Base-by-base conservation (phyloP, 805 yeast genomes). In the Pichia ethanolica region DNA sequence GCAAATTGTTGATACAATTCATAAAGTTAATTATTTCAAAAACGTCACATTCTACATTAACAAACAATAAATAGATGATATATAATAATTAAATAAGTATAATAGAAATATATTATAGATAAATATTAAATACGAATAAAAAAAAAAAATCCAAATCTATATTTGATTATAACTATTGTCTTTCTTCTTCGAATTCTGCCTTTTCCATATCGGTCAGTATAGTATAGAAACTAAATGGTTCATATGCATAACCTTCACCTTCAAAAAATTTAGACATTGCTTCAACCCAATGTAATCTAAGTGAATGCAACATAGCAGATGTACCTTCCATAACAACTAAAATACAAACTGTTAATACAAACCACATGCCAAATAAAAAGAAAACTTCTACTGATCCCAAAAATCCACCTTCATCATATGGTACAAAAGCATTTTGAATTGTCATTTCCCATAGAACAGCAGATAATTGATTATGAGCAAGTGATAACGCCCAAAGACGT, bases 281-380 rank as follows among this genome's bases (percentile, higher is more conserved):
- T 72, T 93, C 99, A 54, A 93, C 99, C 99, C 99, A 93, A 67
- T 93, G 99, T 63, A 93, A 78, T 75, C 99, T 87, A 63, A 93
- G 77, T n/a, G 97, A 86, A 70, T 93, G 99, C 63, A 93, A 78
- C 99, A 93, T 93, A 35, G 99, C 99, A 28, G 97, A 89, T 0
- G 99, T 93, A 51, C 99, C 99, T 70, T 93, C 99, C 99, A 93
- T 93, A 47, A 86, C 72, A 12, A 93, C 98, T 62, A 93, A 75
- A 59, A 93, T 89, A 61, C 88, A 85, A 28, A 90, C 91, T 0
- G 99, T 91, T 53, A 93, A 73, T 4, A 79, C 79, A 66, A 93
- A 89, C 99, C 99, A 93, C 85, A 93, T 81, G 26, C 85, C 96
- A 66, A 93, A 93, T 63, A 93, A 70, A 27, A 85, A 62, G 37